Conservation (phyloP, 495 filamentous ascomycete genomes). For the Cetradonia linearis region DNA sequence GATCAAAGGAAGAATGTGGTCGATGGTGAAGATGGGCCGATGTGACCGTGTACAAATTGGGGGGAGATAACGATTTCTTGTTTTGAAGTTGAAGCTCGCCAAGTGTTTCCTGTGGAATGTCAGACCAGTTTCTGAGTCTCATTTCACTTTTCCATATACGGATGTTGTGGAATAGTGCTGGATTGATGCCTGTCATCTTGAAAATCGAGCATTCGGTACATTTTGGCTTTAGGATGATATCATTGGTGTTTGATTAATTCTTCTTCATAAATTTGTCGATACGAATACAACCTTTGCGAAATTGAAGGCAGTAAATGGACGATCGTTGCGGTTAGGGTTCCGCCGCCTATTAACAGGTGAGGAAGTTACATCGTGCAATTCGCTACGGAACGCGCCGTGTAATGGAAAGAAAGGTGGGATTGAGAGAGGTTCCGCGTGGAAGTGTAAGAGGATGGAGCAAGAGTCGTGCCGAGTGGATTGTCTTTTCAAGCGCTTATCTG, state of each 20-base stretch:
- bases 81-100: background rate
- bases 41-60: background rate
- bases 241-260: background rate
- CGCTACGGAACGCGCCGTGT: too few relatives aligned
- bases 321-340: too few relatives aligned
- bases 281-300: too few relatives aligned
- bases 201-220: background rate
- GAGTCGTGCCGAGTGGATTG: too few relatives aligned
- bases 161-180: background rate
- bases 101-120: background rate
- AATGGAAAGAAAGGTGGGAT: too few relatives aligned
- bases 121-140: background rate
- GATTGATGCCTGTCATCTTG: background rate
- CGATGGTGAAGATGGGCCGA: background rate
- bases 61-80: background rate
- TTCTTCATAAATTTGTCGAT: too few relatives aligned
- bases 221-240: background rate
- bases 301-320: too few relatives aligned
- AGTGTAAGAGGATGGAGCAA: too few relatives aligned
- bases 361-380: too few relatives aligned
- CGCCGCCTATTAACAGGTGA: too few relatives aligned
- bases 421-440: too few relatives aligned
- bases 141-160: background rate
- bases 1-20: background rate
- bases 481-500: too few relatives aligned